phyloP scores from a whole-genome alignment of 306 rosid species.

The Senna siamea region DNA sequence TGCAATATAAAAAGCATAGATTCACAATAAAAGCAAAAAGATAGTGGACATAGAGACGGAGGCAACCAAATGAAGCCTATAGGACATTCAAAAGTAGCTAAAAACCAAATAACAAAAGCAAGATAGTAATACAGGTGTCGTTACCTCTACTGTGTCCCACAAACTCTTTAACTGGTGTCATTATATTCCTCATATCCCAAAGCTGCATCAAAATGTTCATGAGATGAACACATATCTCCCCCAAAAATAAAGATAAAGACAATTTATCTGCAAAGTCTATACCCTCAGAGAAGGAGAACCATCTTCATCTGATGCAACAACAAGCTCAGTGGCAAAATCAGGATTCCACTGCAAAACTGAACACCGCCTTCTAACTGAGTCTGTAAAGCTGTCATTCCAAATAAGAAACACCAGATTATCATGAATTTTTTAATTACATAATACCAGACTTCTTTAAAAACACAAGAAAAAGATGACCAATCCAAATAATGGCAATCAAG shows the following conservation, averaged over 20 bases:
- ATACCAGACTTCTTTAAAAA: conserved; percentile 16
- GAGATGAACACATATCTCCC: conserved; percentile 41
- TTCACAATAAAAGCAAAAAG: conserved; percentile 29
- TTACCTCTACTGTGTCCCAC: conserved; percentile 93
- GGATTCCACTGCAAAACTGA: conserved; percentile 99
- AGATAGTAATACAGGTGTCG: not conserved
- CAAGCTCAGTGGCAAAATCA: conserved; percentile 92
- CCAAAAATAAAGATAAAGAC: conserved; percentile 25
- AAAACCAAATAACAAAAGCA: conserved; percentile 22
- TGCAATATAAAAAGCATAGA: conserved; percentile 1
- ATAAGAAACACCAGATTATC: conserved; percentile 33
- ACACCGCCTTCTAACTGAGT: conserved; percentile 83
- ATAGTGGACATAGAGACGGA: conserved; percentile 1
- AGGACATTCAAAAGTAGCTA: not conserved
- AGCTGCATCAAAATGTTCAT: conserved; percentile 64
- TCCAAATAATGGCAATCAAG: conserved; percentile 12
- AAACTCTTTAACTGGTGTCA: conserved; percentile 91
- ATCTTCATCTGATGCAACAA: conserved; percentile 97
- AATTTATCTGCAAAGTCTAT: conserved; percentile 39
- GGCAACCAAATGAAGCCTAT: not conserved
- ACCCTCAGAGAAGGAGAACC: conserved; percentile 87
- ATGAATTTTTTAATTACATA: conserved; percentile 20
- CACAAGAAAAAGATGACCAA: conserved; percentile 22
- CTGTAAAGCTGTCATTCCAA: conserved; percentile 75
- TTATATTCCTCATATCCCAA: conserved; percentile 96